Evolutionary conservation across 169 alveolate species (phyloP).

Genomic region (Plasmodium relictum): DNA sequence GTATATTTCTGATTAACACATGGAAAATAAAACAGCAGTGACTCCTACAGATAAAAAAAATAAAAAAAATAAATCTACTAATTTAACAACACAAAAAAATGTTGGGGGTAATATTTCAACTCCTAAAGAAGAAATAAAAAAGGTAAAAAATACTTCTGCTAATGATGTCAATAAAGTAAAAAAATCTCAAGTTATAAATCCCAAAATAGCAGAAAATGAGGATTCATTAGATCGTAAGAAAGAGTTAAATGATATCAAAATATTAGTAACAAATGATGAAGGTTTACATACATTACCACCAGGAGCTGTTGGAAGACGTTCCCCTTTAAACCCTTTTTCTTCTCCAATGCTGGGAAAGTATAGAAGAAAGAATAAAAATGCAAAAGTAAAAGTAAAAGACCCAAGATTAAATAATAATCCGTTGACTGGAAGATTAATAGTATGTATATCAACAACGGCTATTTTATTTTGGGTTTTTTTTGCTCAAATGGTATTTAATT

Average conservation of each 20-base stretch:
- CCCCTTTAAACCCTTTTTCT: slow-evolving; percentile 78
- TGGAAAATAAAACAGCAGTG: too few species aligned
- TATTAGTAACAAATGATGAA: slow-evolving; percentile 39
- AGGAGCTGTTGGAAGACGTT: slow-evolving; percentile 78
- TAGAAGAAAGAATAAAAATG: slow-evolving; percentile 53
- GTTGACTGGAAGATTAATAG: slow-evolving; percentile 78
- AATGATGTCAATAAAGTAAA: background rate
- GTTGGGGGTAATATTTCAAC: too few species aligned
- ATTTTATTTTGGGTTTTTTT: slow-evolving; percentile 79
- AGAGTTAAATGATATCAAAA: slow-evolving; percentile 19
- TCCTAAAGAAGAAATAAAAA: too few species aligned
- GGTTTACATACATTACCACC: slow-evolving; percentile 59
- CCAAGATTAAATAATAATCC: slow-evolving; percentile 82
- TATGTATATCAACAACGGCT: slow-evolving; percentile 72
- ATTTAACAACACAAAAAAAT: too few species aligned
- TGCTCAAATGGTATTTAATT: slow-evolving; percentile 82
- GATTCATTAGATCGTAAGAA: background rate
- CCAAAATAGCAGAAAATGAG: background rate
- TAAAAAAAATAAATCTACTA: too few species aligned
- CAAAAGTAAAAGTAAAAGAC: slow-evolving; percentile 61
- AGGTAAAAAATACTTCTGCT: too few species aligned
- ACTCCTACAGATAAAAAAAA: too few species aligned
- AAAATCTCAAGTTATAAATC: background rate
- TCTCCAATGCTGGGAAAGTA: slow-evolving; percentile 51
- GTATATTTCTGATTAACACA: too few species aligned